Evolutionary conservation across 2,329 filamentous ascomycete genomes (phyloP).

Genomic region (Tolypocladium inflatum): DNA sequence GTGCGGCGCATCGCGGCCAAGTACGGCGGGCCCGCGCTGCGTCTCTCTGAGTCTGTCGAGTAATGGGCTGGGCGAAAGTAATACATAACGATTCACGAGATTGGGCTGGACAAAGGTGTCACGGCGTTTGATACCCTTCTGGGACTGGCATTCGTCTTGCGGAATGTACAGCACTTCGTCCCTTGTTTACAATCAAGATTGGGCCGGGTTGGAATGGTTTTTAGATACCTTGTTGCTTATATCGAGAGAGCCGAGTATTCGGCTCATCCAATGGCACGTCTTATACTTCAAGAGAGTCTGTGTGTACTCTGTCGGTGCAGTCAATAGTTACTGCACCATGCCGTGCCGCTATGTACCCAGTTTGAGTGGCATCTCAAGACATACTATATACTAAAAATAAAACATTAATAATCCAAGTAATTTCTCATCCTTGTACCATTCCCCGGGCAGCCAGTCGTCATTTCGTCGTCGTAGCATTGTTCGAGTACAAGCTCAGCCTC

Average conservation of each 20-base stretch:
- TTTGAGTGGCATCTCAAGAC: background rate
- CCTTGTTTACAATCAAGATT: too few species aligned
- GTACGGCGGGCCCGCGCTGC: background rate
- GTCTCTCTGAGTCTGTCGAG: background rate
- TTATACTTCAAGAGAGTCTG: background rate
- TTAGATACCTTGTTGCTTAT: background rate
- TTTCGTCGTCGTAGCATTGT: background rate
- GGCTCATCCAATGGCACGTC: background rate
- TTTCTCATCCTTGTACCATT: background rate
- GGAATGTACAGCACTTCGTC: background rate
- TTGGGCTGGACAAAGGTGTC: background rate
- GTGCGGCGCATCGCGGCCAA: background rate
- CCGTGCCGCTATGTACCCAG: background rate
- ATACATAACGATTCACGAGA: background rate
- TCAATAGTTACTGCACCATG: background rate
- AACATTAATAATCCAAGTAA: too few species aligned
- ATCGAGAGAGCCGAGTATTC: background rate
- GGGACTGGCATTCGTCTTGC: background rate
- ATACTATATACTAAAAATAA: background rate
- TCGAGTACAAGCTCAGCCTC: slow-evolving; percentile 21
- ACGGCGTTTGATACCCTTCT: background rate
- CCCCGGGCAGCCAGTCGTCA: too few species aligned
- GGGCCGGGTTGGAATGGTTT: background rate
- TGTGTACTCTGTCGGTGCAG: background rate
- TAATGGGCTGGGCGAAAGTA: background rate